Base-by-base conservation (phyloP, 495 filamentous ascomycete genomes). In the Tuber brumale region DNA sequence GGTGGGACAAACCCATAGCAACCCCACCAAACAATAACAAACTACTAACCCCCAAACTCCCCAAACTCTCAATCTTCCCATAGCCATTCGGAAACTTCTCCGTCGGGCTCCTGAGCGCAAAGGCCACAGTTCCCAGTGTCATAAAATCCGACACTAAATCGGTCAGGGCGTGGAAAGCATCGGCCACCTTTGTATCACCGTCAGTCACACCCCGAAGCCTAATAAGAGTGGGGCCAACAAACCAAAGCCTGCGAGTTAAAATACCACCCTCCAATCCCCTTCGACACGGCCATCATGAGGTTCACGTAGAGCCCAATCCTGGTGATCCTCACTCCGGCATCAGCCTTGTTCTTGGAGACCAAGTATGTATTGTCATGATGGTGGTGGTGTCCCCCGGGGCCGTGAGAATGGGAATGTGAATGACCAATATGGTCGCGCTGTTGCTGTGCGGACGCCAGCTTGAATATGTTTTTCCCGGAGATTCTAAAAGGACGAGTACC, bases 1-100 rank as follows among this genome's bases (percentile, higher is more conserved):
- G n/a, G 35, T 19, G 31, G 44, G 72, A 81, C 79, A 61, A 41
- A 83, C 81, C 81, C 92, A 99, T 97, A 80, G 94, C 93, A 46
- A 97, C 84, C 39, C 95, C 95, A 69, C 96, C 95, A 72, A 89
- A 89, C 23, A 98, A 88, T 79, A 99, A 86, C 82, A 99, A 89
- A 69, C 93, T 90, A 75, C 93, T 97, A 31, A 99, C 95, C 21
- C 95, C 96, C 80, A 99, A 84, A 21, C 93, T 94, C 19, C 95
- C 95, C 83, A 99, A 86, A 80, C 93, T 95, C 86, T 99, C 95
- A n/a, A 99, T 88, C 86, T 99, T 99, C 76, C 95, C 95, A 81
- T 96, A 99, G 8, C 95, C 95, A 81, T 89, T 87, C 23, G 95
- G 95, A 83, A 97, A 98, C 46, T 88, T 87, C 45, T 90, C 88